Evolutionary conservation across 306 rosid genomes (phyloP).

Genomic region (Lathyrus oleraceus): DNA sequence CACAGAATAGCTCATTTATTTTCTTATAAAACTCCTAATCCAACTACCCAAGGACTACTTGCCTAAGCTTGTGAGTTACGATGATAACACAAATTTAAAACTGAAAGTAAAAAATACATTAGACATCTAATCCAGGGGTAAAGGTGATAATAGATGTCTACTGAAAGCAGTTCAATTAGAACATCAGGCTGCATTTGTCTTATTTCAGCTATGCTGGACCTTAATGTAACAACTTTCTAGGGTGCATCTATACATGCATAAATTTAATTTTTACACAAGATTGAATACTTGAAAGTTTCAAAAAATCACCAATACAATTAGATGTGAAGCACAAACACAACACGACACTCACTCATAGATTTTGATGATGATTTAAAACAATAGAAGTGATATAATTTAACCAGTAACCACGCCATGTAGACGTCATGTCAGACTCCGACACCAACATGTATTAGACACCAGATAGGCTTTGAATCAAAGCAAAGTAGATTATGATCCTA

Average conservation of each 20-base stretch:
- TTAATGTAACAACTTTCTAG: neutral
- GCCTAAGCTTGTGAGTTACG: neutral
- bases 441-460: neutral
- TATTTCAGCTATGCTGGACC: neutral
- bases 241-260: neutral
- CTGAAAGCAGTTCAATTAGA: conserved; percentile 6
- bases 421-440: too few relatives aligned
- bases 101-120: conserved; percentile 10
- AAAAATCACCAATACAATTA: neutral
- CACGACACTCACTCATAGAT: neutral
- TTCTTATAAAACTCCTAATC: conserved; percentile 5
- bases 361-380: neutral
- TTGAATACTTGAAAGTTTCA: neutral
- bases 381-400: neutral
- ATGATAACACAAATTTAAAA: neutral
- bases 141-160: neutral
- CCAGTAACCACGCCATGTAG: neutral
- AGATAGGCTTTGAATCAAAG: neutral
- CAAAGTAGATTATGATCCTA: neutral
- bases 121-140: conserved; percentile 14
- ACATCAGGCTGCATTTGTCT: neutral
- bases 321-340: neutral
- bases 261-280: neutral
- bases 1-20: conserved; percentile 1
- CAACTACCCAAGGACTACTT: conserved; percentile 10